Percentiles rank a stretch among this genome's conserved stretches.
These are phyloP conservation scores for Phytophthora podocarpi DNA, from an alignment of 352 stramenopile genomes.

Conservation along the genomic window DNA sequence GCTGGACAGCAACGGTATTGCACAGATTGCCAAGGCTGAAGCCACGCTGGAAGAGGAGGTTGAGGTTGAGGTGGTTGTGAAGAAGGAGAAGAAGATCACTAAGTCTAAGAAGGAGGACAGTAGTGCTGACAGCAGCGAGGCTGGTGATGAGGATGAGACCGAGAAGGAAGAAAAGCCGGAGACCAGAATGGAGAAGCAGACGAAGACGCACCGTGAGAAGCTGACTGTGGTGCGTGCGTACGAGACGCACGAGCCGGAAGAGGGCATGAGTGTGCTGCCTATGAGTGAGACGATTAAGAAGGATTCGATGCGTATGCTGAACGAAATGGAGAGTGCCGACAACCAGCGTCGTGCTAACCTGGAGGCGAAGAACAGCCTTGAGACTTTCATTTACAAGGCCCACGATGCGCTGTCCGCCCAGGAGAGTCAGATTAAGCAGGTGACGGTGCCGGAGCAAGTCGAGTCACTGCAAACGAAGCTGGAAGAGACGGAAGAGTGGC, in stretches of 20 bases:
- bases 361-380: constrained; percentile 91
- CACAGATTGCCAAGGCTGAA: constrained; percentile 92
- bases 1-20: constrained; percentile 92
- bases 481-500: constrained; percentile 91
- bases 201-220: constrained; percentile 81
- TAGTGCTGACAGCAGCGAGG: constrained; percentile 32
- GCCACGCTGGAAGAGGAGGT: constrained; percentile 89
- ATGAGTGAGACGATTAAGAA: constrained; percentile 72
- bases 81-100: constrained; percentile 64
- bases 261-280: constrained; percentile 58
- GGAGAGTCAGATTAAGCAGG: constrained; percentile 78
- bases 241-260: constrained; percentile 37
- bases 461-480: constrained; percentile 76
- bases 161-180: constrained; percentile 45
- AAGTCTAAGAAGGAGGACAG: constrained; percentile 46
- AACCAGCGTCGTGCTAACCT: constrained; percentile 69
- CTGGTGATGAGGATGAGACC: constrained; percentile 50
- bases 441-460: constrained; percentile 88
- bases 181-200: constrained; percentile 87
- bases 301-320: constrained; percentile 68
- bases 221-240: constrained; percentile 63
- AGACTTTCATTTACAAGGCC: constrained; percentile 94
- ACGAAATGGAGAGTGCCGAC: constrained; percentile 74
- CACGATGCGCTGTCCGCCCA: constrained; percentile 84
- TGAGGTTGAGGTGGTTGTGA: constrained; percentile 70